Conservation (phyloP, 108 stramenopile species). For the Pseudonitzschia multiseries region DNA sequence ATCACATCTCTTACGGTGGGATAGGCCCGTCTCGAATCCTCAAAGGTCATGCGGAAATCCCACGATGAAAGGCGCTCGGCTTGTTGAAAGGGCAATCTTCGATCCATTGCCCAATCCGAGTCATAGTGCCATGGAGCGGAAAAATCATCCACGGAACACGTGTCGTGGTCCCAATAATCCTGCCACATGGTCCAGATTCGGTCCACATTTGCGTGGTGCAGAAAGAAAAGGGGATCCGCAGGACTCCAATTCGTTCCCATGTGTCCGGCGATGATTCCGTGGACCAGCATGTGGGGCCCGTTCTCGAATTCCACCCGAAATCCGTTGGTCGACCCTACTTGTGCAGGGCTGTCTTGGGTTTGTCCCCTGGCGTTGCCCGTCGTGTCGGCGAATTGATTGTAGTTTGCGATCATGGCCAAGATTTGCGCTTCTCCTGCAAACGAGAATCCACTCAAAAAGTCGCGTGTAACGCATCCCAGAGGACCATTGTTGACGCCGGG, state of each 20-base stretch:
- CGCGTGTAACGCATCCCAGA: constrained; percentile 1
- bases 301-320: constrained; percentile 7
- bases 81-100: neutral
- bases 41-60: constrained; percentile 11
- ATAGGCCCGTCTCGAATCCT: neutral
- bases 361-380: neutral
- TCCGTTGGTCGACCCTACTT: neutral
- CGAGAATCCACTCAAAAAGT: neutral
- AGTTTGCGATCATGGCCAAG: constrained; percentile 12
- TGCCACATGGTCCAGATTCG: constrained; percentile 24
- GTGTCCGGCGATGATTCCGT: constrained; percentile 14
- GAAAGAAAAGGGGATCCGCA: constrained; percentile 11
- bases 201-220: constrained; percentile 19
- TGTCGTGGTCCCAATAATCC: constrained; percentile 17
- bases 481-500: constrained; percentile 9
- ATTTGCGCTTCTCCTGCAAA: constrained; percentile 7
- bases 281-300: constrained; percentile 9
- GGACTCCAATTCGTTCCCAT: constrained; percentile 20
- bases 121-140: constrained; percentile 6
- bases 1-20: constrained; percentile 15
- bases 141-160: neutral
- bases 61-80: neutral
- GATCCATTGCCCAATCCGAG: constrained; percentile 11
- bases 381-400: constrained; percentile 11
- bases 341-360: neutral